These are phyloP conservation scores for Tuber calosporum DNA, from an alignment of 495 filamentous ascomycete genomes.

Conservation along the genomic window DNA sequence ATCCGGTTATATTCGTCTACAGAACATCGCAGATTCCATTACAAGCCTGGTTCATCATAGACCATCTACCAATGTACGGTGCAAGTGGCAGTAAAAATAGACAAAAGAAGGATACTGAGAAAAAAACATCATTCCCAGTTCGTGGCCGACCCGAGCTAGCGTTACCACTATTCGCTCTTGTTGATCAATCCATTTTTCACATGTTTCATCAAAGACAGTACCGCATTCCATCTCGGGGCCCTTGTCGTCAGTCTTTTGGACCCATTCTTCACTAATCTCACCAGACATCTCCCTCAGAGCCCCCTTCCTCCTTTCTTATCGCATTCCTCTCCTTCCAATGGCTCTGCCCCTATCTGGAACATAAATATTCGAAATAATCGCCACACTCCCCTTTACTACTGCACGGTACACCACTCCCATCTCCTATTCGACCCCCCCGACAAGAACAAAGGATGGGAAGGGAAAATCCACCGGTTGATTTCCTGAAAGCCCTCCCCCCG, in stretches of 20 bases:
- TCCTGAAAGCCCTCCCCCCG: neutral
- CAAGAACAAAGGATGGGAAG: neutral
- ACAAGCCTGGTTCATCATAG: too few relatives aligned
- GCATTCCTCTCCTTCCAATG: neutral
- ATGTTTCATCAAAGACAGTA: too few relatives aligned
- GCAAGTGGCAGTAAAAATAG: too few relatives aligned
- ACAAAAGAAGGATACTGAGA: too few relatives aligned
- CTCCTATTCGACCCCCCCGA: neutral
- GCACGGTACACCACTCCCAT: neutral
- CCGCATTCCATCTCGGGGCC: neutral
- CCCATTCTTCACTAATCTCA: neutral
- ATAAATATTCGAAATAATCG: neutral
- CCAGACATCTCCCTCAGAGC: neutral
- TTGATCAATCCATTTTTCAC: too few relatives aligned
- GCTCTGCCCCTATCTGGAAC: neutral
- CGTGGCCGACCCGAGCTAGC: too few relatives aligned
- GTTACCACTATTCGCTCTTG: too few relatives aligned
- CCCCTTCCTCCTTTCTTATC: neutral
- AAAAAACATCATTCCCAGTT: too few relatives aligned
- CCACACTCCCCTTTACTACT: neutral
- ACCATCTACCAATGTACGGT: too few relatives aligned
- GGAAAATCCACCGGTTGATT: neutral
- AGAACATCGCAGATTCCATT: too few relatives aligned
- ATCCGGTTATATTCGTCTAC: too few relatives aligned
- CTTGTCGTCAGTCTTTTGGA: neutral